These are phyloP conservation scores for Populus hybrid DNA, from an alignment of 441 rosid genomes.

Conservation along the genomic window DNA sequence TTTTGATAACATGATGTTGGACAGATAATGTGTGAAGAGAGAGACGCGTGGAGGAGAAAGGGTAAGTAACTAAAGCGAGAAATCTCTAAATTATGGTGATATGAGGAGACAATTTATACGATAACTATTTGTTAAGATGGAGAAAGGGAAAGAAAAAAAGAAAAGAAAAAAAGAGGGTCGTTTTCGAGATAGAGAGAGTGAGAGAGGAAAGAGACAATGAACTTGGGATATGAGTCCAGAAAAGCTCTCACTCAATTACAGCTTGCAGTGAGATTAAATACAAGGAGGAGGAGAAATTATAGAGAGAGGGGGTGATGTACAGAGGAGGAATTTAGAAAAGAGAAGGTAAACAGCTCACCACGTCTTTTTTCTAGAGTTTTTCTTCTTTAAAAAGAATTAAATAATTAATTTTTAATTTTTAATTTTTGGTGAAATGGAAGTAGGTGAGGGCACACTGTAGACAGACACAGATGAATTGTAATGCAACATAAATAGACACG, in stretches of 20 bases:
- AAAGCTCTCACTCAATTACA: constrained; percentile 35
- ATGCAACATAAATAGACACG: no score
- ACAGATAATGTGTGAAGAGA: neutral
- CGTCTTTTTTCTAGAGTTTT: constrained; percentile 36
- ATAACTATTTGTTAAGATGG: neutral
- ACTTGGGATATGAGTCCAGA: no score
- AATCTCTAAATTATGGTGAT: constrained; percentile 24
- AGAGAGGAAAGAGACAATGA: no score
- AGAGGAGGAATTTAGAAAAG: neutral
- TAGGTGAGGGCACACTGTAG: no score
- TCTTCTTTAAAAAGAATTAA: no score
- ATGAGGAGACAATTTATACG: constrained; percentile 17
- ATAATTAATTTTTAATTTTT: neutral
- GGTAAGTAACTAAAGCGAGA: constrained; percentile 12
- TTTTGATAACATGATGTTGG: constrained; percentile 28
- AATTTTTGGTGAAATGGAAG: neutral
- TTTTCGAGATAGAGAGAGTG: no score
- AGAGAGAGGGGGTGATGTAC: neutral
- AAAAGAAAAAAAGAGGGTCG: no score
- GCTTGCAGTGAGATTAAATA: constrained; percentile 31
- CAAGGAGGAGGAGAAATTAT: neutral
- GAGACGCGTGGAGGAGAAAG: constrained; percentile 7
- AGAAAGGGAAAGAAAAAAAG: neutral
- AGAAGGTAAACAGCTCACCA: constrained; percentile 68
- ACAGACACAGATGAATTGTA: no score